These are phyloP conservation scores for Ziziphus jujuba DNA, from an alignment of 306 rosid species.

Conservation along the genomic window DNA sequence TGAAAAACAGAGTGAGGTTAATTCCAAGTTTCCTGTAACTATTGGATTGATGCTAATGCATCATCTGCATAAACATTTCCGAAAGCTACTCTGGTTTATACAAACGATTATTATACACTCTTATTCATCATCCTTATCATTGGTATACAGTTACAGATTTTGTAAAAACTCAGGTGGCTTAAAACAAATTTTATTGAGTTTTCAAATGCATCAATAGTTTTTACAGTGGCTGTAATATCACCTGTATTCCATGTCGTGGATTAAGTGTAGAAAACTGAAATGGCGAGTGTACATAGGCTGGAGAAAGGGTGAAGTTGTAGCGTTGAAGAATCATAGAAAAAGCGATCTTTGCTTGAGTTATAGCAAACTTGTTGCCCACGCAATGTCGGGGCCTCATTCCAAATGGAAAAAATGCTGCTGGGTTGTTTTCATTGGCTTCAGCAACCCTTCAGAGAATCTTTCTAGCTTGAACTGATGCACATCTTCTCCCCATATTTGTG, in stretches of 20 bases:
- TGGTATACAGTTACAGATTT: too few relatives aligned
- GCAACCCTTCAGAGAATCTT: slow-evolving; percentile 22
- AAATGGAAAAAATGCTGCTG: slow-evolving; percentile 20
- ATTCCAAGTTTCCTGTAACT: too few relatives aligned
- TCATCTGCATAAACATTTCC: too few relatives aligned
- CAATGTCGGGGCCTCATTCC: slow-evolving; percentile 26
- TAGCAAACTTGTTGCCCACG: slow-evolving; percentile 25
- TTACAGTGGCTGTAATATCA: slow-evolving; percentile 4
- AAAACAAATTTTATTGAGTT: too few relatives aligned
- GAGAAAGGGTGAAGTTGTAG: slow-evolving; percentile 24
- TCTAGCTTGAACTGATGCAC: slow-evolving; percentile 25
- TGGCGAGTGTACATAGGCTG: slow-evolving; percentile 21
- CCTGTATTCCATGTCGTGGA: slow-evolving; percentile 24
- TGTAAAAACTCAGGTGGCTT: too few relatives aligned
- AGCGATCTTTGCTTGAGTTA: slow-evolving; percentile 30
- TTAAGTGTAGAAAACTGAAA: not conserved
- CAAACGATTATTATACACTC: too few relatives aligned
- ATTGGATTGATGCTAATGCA: too few relatives aligned
- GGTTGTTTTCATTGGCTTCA: slow-evolving; percentile 20
- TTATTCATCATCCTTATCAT: too few relatives aligned
- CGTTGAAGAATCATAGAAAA: slow-evolving; percentile 31
- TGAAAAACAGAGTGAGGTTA: too few relatives aligned
- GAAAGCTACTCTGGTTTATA: too few relatives aligned
- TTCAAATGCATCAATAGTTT: not conserved
- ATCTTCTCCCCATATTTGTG: slow-evolving; percentile 33